Evolutionary conservation across 192 early-diverging fungal genomes (phyloP), one percentile per base, ranked within the genome.

Genomic region (Cladochytrium replicatum): DNA sequence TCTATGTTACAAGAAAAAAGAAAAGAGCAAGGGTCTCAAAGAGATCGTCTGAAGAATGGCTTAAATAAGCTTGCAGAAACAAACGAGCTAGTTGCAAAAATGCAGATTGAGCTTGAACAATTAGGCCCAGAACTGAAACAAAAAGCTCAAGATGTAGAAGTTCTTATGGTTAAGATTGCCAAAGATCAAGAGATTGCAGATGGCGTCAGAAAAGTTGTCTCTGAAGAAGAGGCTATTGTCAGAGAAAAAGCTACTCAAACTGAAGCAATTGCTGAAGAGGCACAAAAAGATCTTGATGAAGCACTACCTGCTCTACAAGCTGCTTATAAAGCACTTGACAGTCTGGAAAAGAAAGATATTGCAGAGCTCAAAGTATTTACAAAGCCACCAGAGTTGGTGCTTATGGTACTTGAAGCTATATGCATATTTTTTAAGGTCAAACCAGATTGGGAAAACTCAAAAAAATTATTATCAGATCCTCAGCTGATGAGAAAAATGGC

Each of bases 161-260:
- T 48, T 4, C 54, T 78, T 26, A 78, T 78, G 75, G 64, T 78
- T 4, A 74, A 78, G 48, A 78, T 78, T 21, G 70, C 69, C 2
- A 78, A 78, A 48, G 75, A 78, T 52, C 75, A 78, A 53, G 75
- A 78, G 57, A 72, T 63, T 7, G 75, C 75, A 25, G 75, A 78
- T 43, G 75, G 75, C n/a, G 75, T 78, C 0, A 43, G 72, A 41
- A 75, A 72, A 50, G 67, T 75, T 22, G 75, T 78, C 7, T 61
- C 67, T 3, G 75, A 78, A 54, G 75, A 78, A 54, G 75, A 78
- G 56, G 49, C 59, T 0, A 61, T 78, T 2, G 75, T 78, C 1
- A 44, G 75, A 29, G 75, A 69, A 40, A 72, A 72, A 45, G 75
- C 75, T 0, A 63, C 39, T 3, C 59, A 67, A 32, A 78, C 75